Evolutionary conservation across 176 grass and related monocot genomes (phyloP), one percentile per base, ranked within the genome.

Genomic region (Oryza rufipogon): DNA sequence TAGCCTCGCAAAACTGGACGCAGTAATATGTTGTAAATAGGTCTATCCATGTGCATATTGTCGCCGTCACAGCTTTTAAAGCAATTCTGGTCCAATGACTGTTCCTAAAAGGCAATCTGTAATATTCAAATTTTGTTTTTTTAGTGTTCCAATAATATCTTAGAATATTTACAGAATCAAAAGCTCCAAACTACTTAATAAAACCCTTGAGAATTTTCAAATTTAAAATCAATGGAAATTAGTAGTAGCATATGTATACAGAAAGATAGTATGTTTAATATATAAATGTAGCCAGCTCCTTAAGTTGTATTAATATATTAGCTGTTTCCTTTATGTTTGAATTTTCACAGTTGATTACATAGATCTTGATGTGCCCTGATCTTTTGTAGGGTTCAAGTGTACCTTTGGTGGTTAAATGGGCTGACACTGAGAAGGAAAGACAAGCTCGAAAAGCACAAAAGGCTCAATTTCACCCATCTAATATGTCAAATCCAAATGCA

Each of bases 381-480:
- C 9, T 42, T 84, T 72, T 82, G 38, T 77, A 98, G 93, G 96
- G 96, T 82, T 98, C 93, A 84, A 96, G 89, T 89, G 91, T 99
- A 71, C 97, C 97, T 34, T 90, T 99, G 88, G 97, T 99, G 87
- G 91, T 99, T 74, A 99, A 99, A 88, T 99, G 97, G 97, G 97
- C 97, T 89, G 97, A 99, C 65, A 96, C 97, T 1, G 93, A 99
- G 88, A 99, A 99, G 70, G 93, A 99, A 96, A 96, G 93, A 65
- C 93, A 96, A 80, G 88, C 91, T 32, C 89, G 97, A 71, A 99
- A 94, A 87, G 93, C 88, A 78, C 97, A 96, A 74, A 99, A 92
- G 71, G 91, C 86, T 77, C 97, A 99, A 78, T 89, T 89, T 68
- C 93, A 94, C 54, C 85, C 76, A 1, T 88, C 88, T 81, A 94